These are phyloP conservation scores for Sphagnum magellanicum DNA, from an alignment of 228 moss, liverwort and hornwort species.

Conservation along the genomic window DNA sequence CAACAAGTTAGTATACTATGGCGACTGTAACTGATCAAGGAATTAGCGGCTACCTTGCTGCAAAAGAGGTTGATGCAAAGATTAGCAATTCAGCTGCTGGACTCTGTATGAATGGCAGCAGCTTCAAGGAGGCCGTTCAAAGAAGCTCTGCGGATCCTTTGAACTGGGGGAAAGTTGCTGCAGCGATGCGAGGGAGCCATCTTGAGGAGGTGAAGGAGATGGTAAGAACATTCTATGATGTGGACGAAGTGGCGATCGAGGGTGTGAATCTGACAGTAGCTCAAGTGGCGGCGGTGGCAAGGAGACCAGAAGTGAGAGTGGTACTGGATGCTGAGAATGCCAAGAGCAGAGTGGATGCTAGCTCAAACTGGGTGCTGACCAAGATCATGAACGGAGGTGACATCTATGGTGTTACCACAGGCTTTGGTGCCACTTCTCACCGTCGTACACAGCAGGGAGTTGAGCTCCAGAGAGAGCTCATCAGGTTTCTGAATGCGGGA, in stretches of 20 bases:
- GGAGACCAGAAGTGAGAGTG: constrained; percentile 19
- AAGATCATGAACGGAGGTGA: constrained; percentile 50
- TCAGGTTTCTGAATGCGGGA: constrained; percentile 45
- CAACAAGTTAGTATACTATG: too few relatives aligned
- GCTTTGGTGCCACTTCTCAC: constrained; percentile 37
- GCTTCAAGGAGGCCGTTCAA: too few relatives aligned
- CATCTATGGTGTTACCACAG: constrained; percentile 32
- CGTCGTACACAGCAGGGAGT: constrained; percentile 36
- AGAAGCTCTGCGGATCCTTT: background rate
- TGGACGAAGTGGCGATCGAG: constrained; percentile 6
- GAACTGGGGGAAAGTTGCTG: background rate
- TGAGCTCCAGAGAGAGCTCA: constrained; percentile 39
- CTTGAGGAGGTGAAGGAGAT: constrained; percentile 3
- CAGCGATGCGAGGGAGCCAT: background rate
- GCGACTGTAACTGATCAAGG: too few relatives aligned
- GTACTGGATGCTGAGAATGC: constrained; percentile 24
- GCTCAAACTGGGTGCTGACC: constrained; percentile 17
- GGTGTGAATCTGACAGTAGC: constrained; percentile 16
- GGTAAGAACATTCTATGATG: background rate
- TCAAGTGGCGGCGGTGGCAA: constrained; percentile 21
- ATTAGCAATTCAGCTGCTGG: too few relatives aligned
- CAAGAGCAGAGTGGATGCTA: constrained; percentile 2
- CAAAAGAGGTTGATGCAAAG: too few relatives aligned
- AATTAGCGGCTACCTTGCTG: too few relatives aligned
- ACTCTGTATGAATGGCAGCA: too few relatives aligned